These are phyloP conservation scores for Lentinus tigrinus DNA, from an alignment of 768 basidiomycete species.

Conservation along the genomic window DNA sequence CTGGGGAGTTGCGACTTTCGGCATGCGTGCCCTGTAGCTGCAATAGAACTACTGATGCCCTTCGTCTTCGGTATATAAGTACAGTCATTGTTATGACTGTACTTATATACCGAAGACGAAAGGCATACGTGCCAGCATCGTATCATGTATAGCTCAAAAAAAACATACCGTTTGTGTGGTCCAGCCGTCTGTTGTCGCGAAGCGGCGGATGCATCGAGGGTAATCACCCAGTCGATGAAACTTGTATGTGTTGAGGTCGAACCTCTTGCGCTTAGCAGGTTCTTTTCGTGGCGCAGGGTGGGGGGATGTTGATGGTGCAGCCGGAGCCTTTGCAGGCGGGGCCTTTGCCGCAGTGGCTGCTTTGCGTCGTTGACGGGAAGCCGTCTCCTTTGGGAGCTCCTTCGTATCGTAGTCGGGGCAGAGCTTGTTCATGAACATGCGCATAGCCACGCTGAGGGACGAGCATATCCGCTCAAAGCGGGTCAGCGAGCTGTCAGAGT, in stretches of 20 bases:
- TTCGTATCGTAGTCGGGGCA: constrained; percentile 28
- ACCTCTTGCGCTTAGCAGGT: not conserved
- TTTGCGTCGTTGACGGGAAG: constrained; percentile 16
- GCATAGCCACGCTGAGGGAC: constrained; percentile 30
- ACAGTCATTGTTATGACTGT: not conserved
- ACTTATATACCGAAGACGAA: not conserved
- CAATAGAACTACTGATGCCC: too few species aligned
- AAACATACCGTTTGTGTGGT: constrained; percentile 25
- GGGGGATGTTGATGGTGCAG: not conserved
- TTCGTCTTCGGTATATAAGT: not conserved
- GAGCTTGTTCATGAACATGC: constrained; percentile 30
- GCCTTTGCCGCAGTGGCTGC: not conserved
- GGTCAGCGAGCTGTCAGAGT: constrained; percentile 33
- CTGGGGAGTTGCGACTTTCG: too few species aligned
- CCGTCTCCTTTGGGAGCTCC: constrained; percentile 38
- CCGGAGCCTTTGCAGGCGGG: not conserved
- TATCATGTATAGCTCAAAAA: too few species aligned
- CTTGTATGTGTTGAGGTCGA: constrained; percentile 28
- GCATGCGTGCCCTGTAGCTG: too few species aligned
- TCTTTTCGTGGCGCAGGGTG: not conserved
- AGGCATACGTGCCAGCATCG: too few species aligned
- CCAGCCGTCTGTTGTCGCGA: constrained; percentile 25
- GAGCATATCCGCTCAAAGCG: constrained; percentile 27
- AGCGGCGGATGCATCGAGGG: not conserved
- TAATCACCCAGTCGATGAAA: constrained; percentile 26